Conservation (phyloP, 176 grass and related monocot genomes). For the Otatea glauca region DNA sequence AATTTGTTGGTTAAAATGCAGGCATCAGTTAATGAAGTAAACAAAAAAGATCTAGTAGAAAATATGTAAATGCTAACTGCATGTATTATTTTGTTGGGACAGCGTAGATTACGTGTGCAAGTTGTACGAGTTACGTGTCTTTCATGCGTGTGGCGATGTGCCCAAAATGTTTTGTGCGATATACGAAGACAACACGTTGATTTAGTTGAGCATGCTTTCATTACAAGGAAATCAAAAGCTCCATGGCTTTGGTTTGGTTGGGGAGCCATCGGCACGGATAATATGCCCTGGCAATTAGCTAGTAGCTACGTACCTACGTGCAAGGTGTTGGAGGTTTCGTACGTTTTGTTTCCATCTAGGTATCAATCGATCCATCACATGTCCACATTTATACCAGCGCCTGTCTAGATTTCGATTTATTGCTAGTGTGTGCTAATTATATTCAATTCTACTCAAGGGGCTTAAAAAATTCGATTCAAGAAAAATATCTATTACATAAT, state of each 20-base stretch:
- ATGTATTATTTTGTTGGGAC: conserved; percentile 26
- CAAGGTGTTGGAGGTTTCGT: not conserved
- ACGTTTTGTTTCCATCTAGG: conserved; percentile 3
- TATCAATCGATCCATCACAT: not conserved
- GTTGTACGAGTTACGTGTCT: too few species aligned
- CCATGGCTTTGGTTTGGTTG: not conserved
- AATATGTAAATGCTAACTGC: conserved; percentile 14
- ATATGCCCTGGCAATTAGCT: too few species aligned
- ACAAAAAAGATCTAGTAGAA: not conserved
- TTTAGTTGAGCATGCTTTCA: conserved; percentile 12
- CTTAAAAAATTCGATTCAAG: too few species aligned
- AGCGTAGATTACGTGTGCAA: not conserved
- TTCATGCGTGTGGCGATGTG: not conserved
- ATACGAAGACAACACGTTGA: not conserved
- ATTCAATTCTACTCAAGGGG: too few species aligned
- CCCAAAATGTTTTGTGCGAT: conserved; percentile 28
- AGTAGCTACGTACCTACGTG: not conserved
- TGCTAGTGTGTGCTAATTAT: too few species aligned
- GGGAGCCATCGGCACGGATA: conserved; percentile 8
- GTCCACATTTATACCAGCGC: conserved; percentile 15
- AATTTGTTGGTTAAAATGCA: conserved; percentile 15
- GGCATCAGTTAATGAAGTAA: conserved; percentile 4
- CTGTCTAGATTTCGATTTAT: not conserved
- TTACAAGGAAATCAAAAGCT: not conserved
- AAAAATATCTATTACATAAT: too few species aligned